Evolutionary conservation across 345 rosid species (phyloP), one percentile per base, ranked within the genome.

Genomic region (Hibiscus trionum): DNA sequence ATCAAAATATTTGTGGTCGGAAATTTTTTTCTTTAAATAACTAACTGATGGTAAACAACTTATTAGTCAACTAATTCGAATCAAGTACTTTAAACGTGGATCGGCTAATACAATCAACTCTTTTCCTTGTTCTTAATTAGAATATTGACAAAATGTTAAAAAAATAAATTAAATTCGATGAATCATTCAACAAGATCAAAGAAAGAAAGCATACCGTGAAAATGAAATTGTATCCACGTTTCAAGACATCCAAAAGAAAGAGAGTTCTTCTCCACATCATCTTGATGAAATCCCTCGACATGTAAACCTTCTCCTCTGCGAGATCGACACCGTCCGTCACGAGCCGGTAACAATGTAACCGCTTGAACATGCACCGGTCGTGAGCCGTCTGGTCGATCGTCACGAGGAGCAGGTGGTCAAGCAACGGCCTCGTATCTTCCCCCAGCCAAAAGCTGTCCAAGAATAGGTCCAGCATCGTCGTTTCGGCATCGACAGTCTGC

Each of bases 261-360:
- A 56, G 71, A 19, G 96, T 91, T 50, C 98, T 82, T 1, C 83
- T 76, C 97, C 98, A 91, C 97, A 89, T 91, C 98, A 93, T 88
- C 81, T 80, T 83, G 37, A 89, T 78, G 69, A 89, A 93, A 16
- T 82, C 97, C 1, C 56, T 37, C 0, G 97, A 84, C 97, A 89
- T 93, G 80, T 75, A 93, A 9, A 87, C 70, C 70, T 85, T 80
- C 84, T 93, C 98, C 19, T 74, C 79, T 2, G 55, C 70, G 58
- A 79, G 74, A 82, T 76, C 86, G 26, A 80, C 77, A 4, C 86
- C 96, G 0, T 78, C 85, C 3, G 88, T 85, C 3, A 77, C 83
- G 62, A 93, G 78, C 67, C 76, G 82, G 77, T 88, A 91, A 75
- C 98, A 91, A 62, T 91, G 89, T 8, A 86, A 83, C 79, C 90